Base-by-base conservation (phyloP, 2,329 filamentous ascomycete species). In the Aspergillus ustus region DNA sequence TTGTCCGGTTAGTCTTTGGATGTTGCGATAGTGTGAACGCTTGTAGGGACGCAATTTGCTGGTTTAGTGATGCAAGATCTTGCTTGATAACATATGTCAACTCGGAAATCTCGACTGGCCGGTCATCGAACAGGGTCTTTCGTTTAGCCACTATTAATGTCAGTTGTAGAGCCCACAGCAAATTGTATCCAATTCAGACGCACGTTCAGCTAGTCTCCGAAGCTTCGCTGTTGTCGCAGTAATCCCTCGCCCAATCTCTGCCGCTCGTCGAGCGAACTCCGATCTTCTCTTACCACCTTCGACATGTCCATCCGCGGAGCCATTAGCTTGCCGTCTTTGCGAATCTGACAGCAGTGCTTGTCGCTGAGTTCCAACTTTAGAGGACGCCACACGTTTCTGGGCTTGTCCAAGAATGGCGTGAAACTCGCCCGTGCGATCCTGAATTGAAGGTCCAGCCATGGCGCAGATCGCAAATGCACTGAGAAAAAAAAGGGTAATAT, bases 81-180 rank as follows among this genome's bases (percentile, higher is more conserved):
- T 98, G 94, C 81, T 98, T 98, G 83, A 98, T 97, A 73, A 98
- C 91, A 73, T 93, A 97, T 7, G 93, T 97, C 76, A 97, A 87
- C 78, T 98, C 93, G 77, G 95, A 95, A 77, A 98, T 97, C 79
- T 99, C 95, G 59, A 97, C 91, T 0, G 95, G 93, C 75, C 92
- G 88, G 81, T 99, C 95, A 77, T 99, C 95, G 76, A 99, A 99
- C 48, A 99, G 88, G 9, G 95, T 97, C 80, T 97, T 96, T 72
- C 94, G 89, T 78, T 93, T 94, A n/a, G 95, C 95, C 74, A 99
- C 89, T 91, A 55, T 22, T 55, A 54, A 25, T 13, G 25, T 40
- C 34, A 19, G 31, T 58, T 55, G 58, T 46, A 25, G 20, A n/a
- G 8, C 31, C 3, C 53, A 52, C 25, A 28, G 49, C 4, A 40